These are phyloP conservation scores for Ceratobasidium sp. DNA, from an alignment of 1,284 basidiomycete genomes.

Conservation along the genomic window DNA sequence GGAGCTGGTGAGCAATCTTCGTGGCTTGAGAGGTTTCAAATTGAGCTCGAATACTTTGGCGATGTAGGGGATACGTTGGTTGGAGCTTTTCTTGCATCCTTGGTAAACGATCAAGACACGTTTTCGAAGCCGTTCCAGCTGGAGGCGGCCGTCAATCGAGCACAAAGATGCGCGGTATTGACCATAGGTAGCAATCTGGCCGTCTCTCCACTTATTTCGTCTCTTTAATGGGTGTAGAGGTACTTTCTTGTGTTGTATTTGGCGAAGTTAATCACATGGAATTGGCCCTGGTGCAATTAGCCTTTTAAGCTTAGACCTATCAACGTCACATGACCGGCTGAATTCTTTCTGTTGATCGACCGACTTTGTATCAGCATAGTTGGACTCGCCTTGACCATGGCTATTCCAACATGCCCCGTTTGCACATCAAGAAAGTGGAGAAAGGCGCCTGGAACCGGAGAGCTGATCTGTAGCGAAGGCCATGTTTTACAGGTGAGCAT, in stretches of 20 bases:
- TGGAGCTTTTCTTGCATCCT: constrained; percentile 54
- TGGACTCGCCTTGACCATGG: too few species aligned
- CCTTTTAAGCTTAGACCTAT: not conserved
- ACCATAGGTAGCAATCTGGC: constrained; percentile 67
- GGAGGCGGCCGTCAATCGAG: constrained; percentile 54
- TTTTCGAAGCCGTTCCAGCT: constrained; percentile 58
- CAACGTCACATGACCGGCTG: constrained; percentile 3
- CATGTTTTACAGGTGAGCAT: constrained; percentile 72
- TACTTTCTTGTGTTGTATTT: not conserved
- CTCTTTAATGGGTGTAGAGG: not conserved
- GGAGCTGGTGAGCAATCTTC: constrained; percentile 75
- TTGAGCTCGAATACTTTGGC: not conserved
- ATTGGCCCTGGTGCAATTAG: too few species aligned
- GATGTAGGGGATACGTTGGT: constrained; percentile 35
- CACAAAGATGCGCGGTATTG: constrained; percentile 69
- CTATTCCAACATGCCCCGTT: constrained; percentile 55
- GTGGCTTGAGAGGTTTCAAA: not conserved
- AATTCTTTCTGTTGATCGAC: too few species aligned
- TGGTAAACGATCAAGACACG: constrained; percentile 51
- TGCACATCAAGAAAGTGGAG: constrained; percentile 82
- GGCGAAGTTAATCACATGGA: not conserved
- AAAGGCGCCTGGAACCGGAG: constrained; percentile 72
- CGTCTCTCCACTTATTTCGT: constrained; percentile 66
- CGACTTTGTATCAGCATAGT: too few species aligned
- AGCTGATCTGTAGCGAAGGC: constrained; percentile 77